These are phyloP conservation scores for Parastagonospora nodorum DNA, from an alignment of 2,329 filamentous ascomycete genomes.

Conservation along the genomic window DNA sequence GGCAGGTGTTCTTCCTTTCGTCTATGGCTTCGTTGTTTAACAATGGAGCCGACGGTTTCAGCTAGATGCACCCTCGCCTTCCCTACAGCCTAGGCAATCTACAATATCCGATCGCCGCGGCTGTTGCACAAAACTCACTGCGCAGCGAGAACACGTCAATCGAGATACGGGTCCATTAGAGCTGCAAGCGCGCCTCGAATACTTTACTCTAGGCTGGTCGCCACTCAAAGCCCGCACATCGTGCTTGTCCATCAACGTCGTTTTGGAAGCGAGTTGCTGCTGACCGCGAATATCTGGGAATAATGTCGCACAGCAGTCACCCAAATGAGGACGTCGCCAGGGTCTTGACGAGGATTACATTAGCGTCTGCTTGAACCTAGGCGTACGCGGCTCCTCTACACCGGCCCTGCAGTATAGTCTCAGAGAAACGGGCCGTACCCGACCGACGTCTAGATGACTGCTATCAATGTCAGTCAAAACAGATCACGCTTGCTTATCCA, in stretches of 20 bases:
- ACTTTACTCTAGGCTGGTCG: no score
- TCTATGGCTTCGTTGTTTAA: slow-evolving; percentile 4
- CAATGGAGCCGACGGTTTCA: slow-evolving; percentile 27
- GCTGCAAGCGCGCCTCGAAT: no score
- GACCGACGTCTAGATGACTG: background rate
- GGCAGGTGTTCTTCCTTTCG: no score
- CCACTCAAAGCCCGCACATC: no score
- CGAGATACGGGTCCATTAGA: no score
- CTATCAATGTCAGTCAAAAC: slow-evolving; percentile 1
- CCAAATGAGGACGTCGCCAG: no score
- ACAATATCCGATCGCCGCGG: slow-evolving; percentile 16
- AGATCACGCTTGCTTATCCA: background rate
- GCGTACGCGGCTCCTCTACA: background rate
- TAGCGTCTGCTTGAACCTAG: no score
- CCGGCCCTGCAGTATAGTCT: background rate
- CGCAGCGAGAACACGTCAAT: background rate
- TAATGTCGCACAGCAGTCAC: no score
- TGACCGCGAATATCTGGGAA: no score
- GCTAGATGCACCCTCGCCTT: slow-evolving; percentile 20
- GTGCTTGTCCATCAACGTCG: no score
- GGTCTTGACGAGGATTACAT: no score
- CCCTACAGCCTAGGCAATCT: slow-evolving; percentile 14
- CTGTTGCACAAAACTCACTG: slow-evolving; percentile 16
- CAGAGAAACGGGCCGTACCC: background rate
- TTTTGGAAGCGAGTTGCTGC: no score